These are phyloP conservation scores for Crithidia brevicula DNA, from an alignment of 208 protist species.

Conservation along the genomic window DNA sequence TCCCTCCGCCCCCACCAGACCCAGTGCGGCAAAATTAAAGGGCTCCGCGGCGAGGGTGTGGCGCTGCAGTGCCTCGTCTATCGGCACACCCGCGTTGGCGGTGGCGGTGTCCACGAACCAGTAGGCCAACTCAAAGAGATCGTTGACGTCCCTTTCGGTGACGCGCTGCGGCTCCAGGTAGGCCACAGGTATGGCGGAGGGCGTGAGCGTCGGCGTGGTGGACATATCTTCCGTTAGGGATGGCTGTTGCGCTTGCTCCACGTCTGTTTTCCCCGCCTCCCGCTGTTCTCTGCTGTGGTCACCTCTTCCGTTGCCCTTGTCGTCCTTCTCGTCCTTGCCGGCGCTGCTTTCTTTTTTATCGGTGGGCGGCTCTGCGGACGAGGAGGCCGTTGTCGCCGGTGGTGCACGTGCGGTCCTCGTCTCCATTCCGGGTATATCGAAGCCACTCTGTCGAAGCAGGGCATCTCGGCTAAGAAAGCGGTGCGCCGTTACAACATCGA, in stretches of 20 bases:
- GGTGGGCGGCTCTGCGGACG: background rate
- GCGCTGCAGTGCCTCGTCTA: constrained; percentile 32
- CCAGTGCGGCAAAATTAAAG: background rate
- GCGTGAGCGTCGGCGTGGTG: constrained; percentile 5
- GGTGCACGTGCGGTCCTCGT: background rate
- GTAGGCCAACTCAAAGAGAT: constrained; percentile 72
- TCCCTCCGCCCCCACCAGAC: background rate
- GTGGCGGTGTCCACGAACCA: constrained; percentile 87
- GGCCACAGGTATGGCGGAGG: constrained; percentile 2
- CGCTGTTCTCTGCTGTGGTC: background rate
- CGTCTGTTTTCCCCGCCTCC: background rate
- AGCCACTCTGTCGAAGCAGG: constrained; percentile 57
- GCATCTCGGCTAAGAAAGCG: constrained; percentile 73
- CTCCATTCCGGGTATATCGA: constrained; percentile 40
- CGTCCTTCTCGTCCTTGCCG: background rate
- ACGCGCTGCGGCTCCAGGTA: constrained; percentile 47
- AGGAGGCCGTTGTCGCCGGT: background rate
- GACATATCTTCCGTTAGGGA: constrained; percentile 2
- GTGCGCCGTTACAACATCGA: constrained; percentile 70
- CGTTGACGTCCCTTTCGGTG: constrained; percentile 68
- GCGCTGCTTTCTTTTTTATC: background rate
- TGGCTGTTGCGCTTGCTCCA: too few species aligned
- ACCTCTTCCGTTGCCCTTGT: background rate
- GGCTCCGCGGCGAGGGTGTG: background rate
- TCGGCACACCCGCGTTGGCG: constrained; percentile 67